Conservation (phyloP, 345 rosid genomes). For the Hibiscus trionum region DNA sequence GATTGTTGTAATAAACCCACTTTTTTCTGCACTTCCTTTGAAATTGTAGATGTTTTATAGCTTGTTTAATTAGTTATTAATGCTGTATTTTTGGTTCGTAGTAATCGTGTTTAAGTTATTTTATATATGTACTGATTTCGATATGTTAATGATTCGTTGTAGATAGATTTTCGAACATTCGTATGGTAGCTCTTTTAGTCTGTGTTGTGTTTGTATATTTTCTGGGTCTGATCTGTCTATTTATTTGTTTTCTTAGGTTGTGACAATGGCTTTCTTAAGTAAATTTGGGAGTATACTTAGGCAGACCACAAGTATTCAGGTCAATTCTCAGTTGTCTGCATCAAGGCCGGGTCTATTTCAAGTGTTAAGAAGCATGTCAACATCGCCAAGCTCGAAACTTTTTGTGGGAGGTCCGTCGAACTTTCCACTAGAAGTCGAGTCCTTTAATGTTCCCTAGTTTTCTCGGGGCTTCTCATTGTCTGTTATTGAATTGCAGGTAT, state of each 20-base stretch:
- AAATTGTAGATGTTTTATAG: not conserved
- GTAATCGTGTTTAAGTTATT: not conserved
- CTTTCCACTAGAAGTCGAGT: not conserved
- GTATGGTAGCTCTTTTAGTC: not conserved
- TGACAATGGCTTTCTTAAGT: conserved; percentile 70
- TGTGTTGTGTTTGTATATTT: not conserved
- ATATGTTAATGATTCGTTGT: not conserved
- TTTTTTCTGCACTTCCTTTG: not conserved
- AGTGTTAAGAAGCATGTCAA: conserved; percentile 69
- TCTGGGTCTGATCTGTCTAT: not conserved
- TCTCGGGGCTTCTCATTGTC: not conserved
- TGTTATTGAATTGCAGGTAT: conserved; percentile 44
- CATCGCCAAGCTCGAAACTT: conserved; percentile 64
- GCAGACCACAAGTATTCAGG: conserved; percentile 56
- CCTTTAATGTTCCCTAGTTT: not conserved
- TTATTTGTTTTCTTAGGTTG: conserved; percentile 19
- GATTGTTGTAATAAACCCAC: not conserved
- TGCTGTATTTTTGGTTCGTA: not conserved
- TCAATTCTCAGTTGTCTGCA: conserved; percentile 33
- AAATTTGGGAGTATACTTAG: conserved; percentile 63
- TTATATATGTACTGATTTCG: not conserved
- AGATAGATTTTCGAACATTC: not conserved
- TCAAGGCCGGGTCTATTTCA: conserved; percentile 62
- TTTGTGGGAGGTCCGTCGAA: conserved; percentile 71
- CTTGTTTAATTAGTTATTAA: not conserved